Evolutionary conservation across 1,284 basidiomycete species (phyloP).

Genomic region (Caloboletus inedulis): DNA sequence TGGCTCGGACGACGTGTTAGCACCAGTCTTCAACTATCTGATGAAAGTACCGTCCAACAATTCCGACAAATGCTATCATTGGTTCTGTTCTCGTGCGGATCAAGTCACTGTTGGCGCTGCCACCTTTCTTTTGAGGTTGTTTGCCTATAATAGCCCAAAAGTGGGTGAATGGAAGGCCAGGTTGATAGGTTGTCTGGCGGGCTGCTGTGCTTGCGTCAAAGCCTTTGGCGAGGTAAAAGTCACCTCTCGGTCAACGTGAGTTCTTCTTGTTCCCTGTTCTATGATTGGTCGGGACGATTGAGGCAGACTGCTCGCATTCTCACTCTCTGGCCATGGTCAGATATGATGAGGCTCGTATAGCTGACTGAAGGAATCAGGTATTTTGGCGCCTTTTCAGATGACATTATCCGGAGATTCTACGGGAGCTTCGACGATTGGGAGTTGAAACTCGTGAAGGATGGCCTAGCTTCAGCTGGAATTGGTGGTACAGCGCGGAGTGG

Average conservation of each 20-base stretch:
- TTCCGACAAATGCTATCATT: slow-evolving; percentile 51
- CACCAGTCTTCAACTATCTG: slow-evolving; percentile 54
- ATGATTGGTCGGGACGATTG: slow-evolving; percentile 3
- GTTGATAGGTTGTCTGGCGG: slow-evolving; percentile 52
- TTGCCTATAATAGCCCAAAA: slow-evolving; percentile 65
- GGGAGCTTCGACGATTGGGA: slow-evolving; percentile 69
- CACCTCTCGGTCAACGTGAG: slow-evolving; percentile 65
- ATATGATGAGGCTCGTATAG: slow-evolving; percentile 3
- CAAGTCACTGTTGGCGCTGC: slow-evolving; percentile 57
- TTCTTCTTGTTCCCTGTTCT: slow-evolving; percentile 17
- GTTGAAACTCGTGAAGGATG: slow-evolving; percentile 44
- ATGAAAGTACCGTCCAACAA: slow-evolving; percentile 41
- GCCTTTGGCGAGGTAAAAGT: slow-evolving; percentile 62
- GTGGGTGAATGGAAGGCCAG: slow-evolving; percentile 63
- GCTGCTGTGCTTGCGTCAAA: slow-evolving; percentile 67
- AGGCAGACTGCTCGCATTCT: slow-evolving; percentile 9
- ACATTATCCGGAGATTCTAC: slow-evolving; percentile 58
- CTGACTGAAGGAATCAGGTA: slow-evolving; percentile 46
- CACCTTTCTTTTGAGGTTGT: slow-evolving; percentile 74
- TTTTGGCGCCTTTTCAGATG: slow-evolving; percentile 57
- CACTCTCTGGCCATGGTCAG: slow-evolving; percentile 5
- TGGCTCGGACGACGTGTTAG: slow-evolving; percentile 50
- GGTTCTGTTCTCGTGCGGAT: slow-evolving; percentile 67
- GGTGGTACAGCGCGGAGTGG: slow-evolving; percentile 11
- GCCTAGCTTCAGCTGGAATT: slow-evolving; percentile 40